A percentile compares a stretch with the other conserved stretches of the same genome.
Conservation (phyloP, 371 early-diverging fungal species). For the Mucor indicus region DNA sequence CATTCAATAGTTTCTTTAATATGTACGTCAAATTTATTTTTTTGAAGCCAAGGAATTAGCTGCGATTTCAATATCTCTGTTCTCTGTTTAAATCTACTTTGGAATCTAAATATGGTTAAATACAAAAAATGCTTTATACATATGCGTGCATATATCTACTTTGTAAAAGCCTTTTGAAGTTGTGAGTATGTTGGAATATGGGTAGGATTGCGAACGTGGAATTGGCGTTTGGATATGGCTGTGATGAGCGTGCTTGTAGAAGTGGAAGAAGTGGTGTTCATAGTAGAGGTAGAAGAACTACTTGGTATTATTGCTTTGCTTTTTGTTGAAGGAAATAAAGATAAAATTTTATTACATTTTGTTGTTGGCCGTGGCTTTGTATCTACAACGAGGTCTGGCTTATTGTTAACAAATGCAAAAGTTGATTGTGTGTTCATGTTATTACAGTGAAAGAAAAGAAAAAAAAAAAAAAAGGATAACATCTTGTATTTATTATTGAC, state of each 20-base stretch:
- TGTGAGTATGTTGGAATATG: conserved; percentile 2
- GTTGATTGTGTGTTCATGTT: no score
- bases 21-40: neutral
- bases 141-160: neutral
- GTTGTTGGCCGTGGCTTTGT: no score
- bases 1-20: neutral
- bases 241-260: no score
- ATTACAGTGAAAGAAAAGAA: no score
- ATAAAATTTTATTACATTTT: no score
- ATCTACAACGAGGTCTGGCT: no score
- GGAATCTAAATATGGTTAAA: conserved; percentile 21
- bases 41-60: conserved; percentile 20
- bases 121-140: neutral
- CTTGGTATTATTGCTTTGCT: neutral
- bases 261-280: neutral
- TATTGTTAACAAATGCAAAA: no score
- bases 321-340: no score
- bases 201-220: neutral
- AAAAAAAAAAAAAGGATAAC: no score
- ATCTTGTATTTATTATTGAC: no score
- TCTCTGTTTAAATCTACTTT: conserved; percentile 22
- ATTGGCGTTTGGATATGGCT: neutral
- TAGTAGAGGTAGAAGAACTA: conserved; percentile 4
- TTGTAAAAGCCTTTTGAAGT: conserved; percentile 5
- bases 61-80: conserved; percentile 12